phyloP scores from a whole-genome alignment of 345 rosid genomes.

The Geranium rotundifolium region DNA sequence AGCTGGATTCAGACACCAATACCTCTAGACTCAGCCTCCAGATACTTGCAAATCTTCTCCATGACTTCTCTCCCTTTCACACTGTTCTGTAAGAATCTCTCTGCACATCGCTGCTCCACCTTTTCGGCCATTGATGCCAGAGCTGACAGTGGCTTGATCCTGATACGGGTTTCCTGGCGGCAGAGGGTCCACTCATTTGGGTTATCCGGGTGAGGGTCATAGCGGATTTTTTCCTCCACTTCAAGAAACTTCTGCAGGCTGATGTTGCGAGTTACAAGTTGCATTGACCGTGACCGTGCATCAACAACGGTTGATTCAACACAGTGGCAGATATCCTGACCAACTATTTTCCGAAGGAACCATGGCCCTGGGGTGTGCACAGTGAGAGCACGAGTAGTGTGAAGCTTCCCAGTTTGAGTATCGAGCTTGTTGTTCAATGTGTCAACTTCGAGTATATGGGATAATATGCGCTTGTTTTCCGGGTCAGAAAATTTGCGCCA shows the following conservation, averaged over 20 bases:
- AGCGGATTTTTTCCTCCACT: constrained; percentile 79
- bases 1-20: constrained; percentile 27
- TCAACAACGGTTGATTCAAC: constrained; percentile 88
- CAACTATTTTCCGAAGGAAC: constrained; percentile 68
- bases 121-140: constrained; percentile 97
- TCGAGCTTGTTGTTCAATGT: constrained; percentile 69
- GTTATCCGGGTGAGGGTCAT: constrained; percentile 83
- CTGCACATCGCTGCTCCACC: constrained; percentile 82
- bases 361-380: constrained; percentile 92
- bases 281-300: constrained; percentile 69
- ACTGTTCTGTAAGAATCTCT: constrained; percentile 87
- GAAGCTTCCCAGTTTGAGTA: constrained; percentile 52
- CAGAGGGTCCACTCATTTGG: constrained; percentile 73
- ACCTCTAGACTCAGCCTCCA: constrained; percentile 75
- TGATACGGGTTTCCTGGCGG: constrained; percentile 78
- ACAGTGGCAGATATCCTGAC: constrained; percentile 93
- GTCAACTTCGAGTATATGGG: constrained; percentile 79
- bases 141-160: constrained; percentile 77
- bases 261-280: constrained; percentile 67
- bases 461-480: constrained; percentile 72
- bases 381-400: constrained; percentile 78
- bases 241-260: constrained; percentile 85
- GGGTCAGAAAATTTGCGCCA: constrained; percentile 97
- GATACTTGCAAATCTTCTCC: constrained; percentile 95
- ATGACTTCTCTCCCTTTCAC: constrained; percentile 84